Evolutionary conservation across 176 grass and related monocot genomes (phyloP), one percentile per base, ranked within the genome.

Genomic region (Aegilops sharonensis): DNA sequence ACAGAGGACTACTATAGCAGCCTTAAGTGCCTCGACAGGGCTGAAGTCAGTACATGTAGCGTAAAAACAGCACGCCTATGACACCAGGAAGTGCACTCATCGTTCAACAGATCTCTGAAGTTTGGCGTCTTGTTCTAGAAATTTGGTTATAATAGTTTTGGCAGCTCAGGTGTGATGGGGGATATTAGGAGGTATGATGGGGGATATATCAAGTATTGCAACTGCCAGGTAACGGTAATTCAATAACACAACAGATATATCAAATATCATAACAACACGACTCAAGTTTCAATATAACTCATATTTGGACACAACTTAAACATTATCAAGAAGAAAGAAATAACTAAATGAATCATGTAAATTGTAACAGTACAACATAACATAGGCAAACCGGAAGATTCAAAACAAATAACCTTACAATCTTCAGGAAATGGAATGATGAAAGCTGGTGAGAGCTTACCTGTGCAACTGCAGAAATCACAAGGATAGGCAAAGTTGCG

Each of bases 381-480:
- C 37, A 31, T 18, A 59, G 29, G 18, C 30, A 66, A 32, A 67
- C 78, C 4, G 14, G 40, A 83, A 79, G 15, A 0, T 52, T 63
- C 61, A 43, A 36, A 8, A 25, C 47, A 83, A 24, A 75, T 32
- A 2, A 14, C 18, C 18, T 8, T 21, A 72, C 54, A 30, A 42
- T 43, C 9, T 67, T 66, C 15, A 79, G 31, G 75, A 80, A 81
- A 25, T 0, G 2, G 73, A 31, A 71, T 72, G 71, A 56, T 88
- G 70, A 42, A 62, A 59, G n/a, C 0, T 68, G 72, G 70, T 32
- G 64, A 91, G 35, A 75, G 27, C 92, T 90, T 87, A 93, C 97
- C 97, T 96, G 97, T 86, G 97, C 97, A 45, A 99, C 83, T 21
- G 92, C 97, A 90, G 94, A 92, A 90, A 93, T 78, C 56, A 90